Conservation (phyloP, 106 monocot species). For the Dendrobium nobile region DNA sequence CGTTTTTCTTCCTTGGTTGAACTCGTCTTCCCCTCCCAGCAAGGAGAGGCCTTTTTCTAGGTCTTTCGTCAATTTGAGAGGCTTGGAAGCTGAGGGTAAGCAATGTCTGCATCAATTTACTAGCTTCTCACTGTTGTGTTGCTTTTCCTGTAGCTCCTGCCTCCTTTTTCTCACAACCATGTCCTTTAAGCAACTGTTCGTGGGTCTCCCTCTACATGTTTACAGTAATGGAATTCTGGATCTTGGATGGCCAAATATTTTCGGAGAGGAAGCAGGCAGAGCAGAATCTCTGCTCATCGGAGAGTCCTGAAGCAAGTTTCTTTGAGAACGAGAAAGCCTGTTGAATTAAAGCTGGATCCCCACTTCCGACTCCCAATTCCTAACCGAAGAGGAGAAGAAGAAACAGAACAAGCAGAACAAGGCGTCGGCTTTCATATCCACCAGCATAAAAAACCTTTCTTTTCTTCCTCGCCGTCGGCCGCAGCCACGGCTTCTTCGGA, state of each 20-base stretch:
- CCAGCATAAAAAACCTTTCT: neutral
- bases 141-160: slow-evolving; percentile 6
- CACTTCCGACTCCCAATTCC: neutral
- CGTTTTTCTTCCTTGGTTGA: neutral
- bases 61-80: neutral
- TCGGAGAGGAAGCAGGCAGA: too few relatives aligned
- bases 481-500: too few relatives aligned
- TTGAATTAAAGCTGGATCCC: too few relatives aligned
- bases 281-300: neutral
- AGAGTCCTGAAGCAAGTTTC: neutral
- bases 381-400: slow-evolving; percentile 2
- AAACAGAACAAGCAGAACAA: slow-evolving; percentile 8
- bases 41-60: too few relatives aligned
- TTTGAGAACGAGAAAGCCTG: neutral
- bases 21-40: neutral
- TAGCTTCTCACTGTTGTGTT: neutral
- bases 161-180: neutral
- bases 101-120: neutral
- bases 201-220: neutral
- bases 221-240: neutral
- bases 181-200: neutral
- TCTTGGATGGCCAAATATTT: too few relatives aligned
- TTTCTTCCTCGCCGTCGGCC: too few relatives aligned
- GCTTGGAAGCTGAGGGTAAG: neutral
- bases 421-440: slow-evolving; percentile 10